A percentile compares a stretch with the other conserved stretches of the same genome.
phyloP scores from a whole-genome alignment of 2,329 filamentous ascomycete genomes.

The Pseudopyrenochaeta lycopersici region DNA sequence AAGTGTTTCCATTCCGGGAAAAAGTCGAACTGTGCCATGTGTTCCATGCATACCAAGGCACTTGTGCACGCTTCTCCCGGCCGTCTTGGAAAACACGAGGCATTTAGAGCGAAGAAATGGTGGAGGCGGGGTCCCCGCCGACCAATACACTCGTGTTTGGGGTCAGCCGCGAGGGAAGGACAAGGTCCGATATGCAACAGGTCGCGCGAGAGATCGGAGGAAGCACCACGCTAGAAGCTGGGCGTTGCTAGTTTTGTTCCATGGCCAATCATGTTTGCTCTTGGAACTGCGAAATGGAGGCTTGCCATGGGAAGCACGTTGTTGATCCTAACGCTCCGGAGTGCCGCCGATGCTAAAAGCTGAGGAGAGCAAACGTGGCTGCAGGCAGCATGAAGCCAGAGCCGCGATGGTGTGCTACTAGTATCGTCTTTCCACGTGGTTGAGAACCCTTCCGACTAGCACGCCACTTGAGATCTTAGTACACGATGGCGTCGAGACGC shows the following conservation, averaged over 20 bases:
- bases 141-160: slow-evolving; percentile 10
- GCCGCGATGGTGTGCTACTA: neutral
- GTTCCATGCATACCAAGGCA: slow-evolving; percentile 33
- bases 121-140: slow-evolving; percentile 18
- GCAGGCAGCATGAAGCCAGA: neutral
- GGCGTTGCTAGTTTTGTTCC: slow-evolving; percentile 16
- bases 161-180: slow-evolving; percentile 3
- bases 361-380: slow-evolving; percentile 3
- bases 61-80: slow-evolving; percentile 28
- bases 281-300: slow-evolving; percentile 2
- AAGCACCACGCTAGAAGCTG: slow-evolving; percentile 19
- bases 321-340: slow-evolving; percentile 7
- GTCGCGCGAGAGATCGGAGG: slow-evolving; percentile 15
- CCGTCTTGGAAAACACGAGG: slow-evolving; percentile 30
- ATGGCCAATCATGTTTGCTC: slow-evolving; percentile 2
- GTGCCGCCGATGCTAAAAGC: slow-evolving; percentile 2
- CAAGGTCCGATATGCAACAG: slow-evolving; percentile 9
- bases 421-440: neutral
- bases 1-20: slow-evolving; percentile 20
- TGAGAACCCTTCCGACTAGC: no score
- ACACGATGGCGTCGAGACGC: slow-evolving; percentile 3
- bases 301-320: slow-evolving; percentile 8
- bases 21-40: slow-evolving; percentile 8
- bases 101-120: slow-evolving; percentile 14
- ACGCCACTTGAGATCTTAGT: no score